Evolutionary conservation across 2,329 filamentous ascomycete species (phyloP).

Genomic region (Colletotrichum euphorbiae): DNA sequence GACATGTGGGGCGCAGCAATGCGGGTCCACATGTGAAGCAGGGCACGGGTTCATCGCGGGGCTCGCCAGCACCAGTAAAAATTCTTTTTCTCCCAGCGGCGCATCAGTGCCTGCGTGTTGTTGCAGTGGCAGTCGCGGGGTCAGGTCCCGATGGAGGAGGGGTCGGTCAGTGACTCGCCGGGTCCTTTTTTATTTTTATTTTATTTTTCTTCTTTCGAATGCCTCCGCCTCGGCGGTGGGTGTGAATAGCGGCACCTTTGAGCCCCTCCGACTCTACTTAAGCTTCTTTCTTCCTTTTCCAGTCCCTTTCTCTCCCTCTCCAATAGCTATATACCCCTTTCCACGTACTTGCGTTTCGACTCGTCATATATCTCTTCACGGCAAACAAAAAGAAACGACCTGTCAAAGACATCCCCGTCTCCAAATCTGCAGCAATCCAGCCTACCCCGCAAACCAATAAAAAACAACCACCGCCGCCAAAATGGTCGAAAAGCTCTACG

Average conservation of each 20-base stretch:
- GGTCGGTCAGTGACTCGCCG: conserved; percentile 21
- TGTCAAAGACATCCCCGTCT: conserved; percentile 12
- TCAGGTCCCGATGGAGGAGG: conserved; percentile 15
- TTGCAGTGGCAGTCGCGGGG: conserved; percentile 21
- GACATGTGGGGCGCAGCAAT: conserved; percentile 29
- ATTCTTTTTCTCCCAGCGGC: conserved; percentile 6
- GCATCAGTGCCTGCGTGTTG: conserved; percentile 3
- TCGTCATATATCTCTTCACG: neutral
- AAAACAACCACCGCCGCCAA: conserved; percentile 50
- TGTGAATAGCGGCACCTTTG: conserved; percentile 37
- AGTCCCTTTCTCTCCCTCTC: neutral
- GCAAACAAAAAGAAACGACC: neutral
- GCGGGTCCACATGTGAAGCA: conserved; percentile 15
- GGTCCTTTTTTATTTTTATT: neutral
- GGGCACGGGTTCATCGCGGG: conserved; percentile 24
- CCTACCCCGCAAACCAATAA: conserved; percentile 34
- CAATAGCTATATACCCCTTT: neutral
- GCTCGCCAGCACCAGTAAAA: conserved; percentile 32
- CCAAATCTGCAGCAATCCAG: conserved; percentile 35
- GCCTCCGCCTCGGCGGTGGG: neutral
- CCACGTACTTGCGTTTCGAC: too few relatives aligned
- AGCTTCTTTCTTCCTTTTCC: conserved; percentile 18
- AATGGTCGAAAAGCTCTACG: conserved; percentile 88
- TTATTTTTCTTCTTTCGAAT: neutral
- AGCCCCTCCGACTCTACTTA: conserved; percentile 28